Evolutionary conservation across 805 yeast species (phyloP).

Genomic region (Cyberlindnera subsufficiens): DNA sequence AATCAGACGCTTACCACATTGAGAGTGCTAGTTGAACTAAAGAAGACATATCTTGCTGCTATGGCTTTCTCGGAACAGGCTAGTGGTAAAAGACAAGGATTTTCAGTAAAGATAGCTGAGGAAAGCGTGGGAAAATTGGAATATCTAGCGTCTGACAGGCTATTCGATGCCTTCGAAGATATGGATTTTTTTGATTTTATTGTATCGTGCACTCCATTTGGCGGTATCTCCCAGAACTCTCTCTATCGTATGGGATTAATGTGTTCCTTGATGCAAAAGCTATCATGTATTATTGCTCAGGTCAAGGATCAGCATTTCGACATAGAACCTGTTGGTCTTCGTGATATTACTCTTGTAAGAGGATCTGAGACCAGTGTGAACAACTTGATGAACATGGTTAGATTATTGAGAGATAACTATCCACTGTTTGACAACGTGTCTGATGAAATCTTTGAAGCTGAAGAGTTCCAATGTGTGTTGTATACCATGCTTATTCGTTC

Average conservation of each 20-base stretch:
- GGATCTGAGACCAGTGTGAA: conserved; percentile 7
- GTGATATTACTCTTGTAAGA: conserved; percentile 29
- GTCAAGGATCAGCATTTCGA: conserved; percentile 24
- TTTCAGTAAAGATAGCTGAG: conserved; percentile 13
- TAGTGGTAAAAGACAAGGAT: neutral
- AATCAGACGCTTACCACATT: conserved; percentile 56
- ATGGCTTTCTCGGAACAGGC: conserved; percentile 1
- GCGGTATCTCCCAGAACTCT: conserved; percentile 39
- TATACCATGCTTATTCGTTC: conserved; percentile 52
- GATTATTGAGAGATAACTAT: conserved; percentile 20
- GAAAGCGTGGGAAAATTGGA: conserved; percentile 29
- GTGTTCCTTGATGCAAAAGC: conserved; percentile 46
- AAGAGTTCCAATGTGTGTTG: conserved; percentile 32
- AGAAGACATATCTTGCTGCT: conserved; percentile 11
- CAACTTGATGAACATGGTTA: conserved; percentile 7
- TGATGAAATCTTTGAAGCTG: conserved; percentile 20
- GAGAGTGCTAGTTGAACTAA: conserved; percentile 40
- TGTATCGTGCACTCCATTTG: conserved; percentile 43
- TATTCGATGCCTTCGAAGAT: conserved; percentile 32
- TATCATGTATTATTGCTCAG: conserved; percentile 19
- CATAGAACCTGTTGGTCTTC: conserved; percentile 21
- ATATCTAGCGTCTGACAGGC: conserved; percentile 27
- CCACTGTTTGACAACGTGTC: conserved; percentile 25
- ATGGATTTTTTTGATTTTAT: conserved; percentile 49
- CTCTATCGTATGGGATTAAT: conserved; percentile 43